Percentiles rank a stretch among this genome's conserved stretches.
phyloP scores from a whole-genome alignment of 257 asterid species.

The Fraxinus pennsylvanica region DNA sequence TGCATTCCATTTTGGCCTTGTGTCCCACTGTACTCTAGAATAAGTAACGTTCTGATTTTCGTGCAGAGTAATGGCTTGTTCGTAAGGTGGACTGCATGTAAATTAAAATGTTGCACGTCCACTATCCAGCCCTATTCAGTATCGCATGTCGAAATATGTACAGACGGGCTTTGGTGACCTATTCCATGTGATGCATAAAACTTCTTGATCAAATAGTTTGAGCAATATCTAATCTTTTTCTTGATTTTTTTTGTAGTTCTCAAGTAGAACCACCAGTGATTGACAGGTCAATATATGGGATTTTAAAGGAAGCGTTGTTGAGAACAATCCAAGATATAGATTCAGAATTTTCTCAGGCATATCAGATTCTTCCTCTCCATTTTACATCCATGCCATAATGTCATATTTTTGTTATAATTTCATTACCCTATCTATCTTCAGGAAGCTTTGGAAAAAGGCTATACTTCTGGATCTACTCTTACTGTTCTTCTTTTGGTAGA shows the following conservation, averaged over 20 bases:
- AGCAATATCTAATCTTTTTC: slow-evolving; percentile 16
- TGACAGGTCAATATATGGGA: slow-evolving; percentile 23
- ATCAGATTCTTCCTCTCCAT: slow-evolving; percentile 20
- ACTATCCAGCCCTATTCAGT: background rate
- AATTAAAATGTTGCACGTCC: background rate
- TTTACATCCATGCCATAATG: slow-evolving; percentile 2
- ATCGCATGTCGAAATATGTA: background rate
- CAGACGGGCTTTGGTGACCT: background rate
- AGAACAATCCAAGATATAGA: slow-evolving; percentile 70
- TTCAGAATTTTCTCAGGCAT: slow-evolving; percentile 58
- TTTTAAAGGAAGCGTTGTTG: slow-evolving; percentile 58
- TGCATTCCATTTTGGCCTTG: too few relatives aligned
- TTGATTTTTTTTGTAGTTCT: slow-evolving; percentile 35
- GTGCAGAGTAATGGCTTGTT: background rate
- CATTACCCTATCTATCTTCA: slow-evolving; percentile 29
- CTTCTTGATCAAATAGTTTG: background rate
- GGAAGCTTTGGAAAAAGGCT: slow-evolving; percentile 62
- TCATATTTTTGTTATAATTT: slow-evolving; percentile 24
- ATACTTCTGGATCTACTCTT: slow-evolving; percentile 63
- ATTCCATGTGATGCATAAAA: background rate
- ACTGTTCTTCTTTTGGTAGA: slow-evolving; percentile 50
- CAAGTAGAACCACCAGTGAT: slow-evolving; percentile 21
- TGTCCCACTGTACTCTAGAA: background rate
- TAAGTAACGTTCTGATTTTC: background rate
- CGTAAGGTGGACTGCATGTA: background rate